Percentiles rank a stretch among this genome's conserved stretches.
Evolutionary conservation across 2,329 filamentous ascomycete species (phyloP).

Genomic region (Apiospora hydei): DNA sequence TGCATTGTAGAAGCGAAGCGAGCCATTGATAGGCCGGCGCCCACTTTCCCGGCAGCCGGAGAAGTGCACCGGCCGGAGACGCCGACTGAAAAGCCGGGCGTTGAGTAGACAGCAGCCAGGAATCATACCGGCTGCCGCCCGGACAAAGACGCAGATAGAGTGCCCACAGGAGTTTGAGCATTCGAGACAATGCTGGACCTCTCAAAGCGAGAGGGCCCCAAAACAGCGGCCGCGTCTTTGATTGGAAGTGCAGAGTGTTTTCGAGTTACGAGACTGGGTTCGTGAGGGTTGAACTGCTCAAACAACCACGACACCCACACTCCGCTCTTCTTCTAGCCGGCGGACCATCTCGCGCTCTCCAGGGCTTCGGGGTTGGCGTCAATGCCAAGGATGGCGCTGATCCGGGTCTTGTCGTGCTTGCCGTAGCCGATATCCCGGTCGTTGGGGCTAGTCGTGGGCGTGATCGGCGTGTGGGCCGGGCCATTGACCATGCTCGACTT

Average conservation of each 20-base stretch:
- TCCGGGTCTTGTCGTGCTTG: conserved; percentile 64
- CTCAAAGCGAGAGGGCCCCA: neutral
- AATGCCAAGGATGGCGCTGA: conserved; percentile 68
- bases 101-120: neutral
- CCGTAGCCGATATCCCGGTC: conserved; percentile 51
- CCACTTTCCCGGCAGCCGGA: conserved; percentile 7
- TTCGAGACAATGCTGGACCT: conserved; percentile 2
- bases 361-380: conserved; percentile 63
- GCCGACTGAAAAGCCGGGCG: neutral
- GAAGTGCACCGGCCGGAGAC: neutral
- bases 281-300: neutral
- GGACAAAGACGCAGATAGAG: neutral
- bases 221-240: neutral
- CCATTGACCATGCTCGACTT: conserved; percentile 54
- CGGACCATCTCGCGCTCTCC: conserved; percentile 65
- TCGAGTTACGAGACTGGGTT: neutral
- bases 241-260: conserved; percentile 1
- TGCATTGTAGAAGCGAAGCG: conserved; percentile 16
- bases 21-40: conserved; percentile 10
- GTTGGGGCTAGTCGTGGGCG: conserved; percentile 62
- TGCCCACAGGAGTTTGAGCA: neutral
- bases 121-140: neutral
- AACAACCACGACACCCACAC: conserved; percentile 40
- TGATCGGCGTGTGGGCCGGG: conserved; percentile 39
- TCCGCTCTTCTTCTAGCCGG: conserved; percentile 60